A percentile compares a stretch with the other conserved stretches of the same genome.
phyloP scores from a whole-genome alignment of 257 asterid genomes.

The Handroanthus guayacan region DNA sequence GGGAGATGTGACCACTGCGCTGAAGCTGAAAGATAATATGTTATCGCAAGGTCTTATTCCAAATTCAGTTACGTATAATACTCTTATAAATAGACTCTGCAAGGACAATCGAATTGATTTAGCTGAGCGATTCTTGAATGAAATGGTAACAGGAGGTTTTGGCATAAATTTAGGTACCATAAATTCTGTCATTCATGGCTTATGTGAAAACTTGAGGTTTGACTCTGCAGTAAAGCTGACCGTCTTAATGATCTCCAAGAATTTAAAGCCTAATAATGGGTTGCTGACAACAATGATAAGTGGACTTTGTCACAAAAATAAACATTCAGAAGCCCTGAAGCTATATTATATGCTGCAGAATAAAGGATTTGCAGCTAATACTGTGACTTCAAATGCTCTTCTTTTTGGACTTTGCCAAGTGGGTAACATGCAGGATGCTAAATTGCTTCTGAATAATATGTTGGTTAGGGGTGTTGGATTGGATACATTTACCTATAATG shows the following conservation, averaged over 20 bases:
- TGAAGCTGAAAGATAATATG: slow-evolving; percentile 73
- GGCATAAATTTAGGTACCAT: slow-evolving; percentile 58
- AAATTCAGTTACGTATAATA: slow-evolving; percentile 66
- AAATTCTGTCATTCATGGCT: slow-evolving; percentile 52
- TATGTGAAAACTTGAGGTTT: slow-evolving; percentile 53
- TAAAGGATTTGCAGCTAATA: slow-evolving; percentile 64
- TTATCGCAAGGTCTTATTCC: slow-evolving; percentile 52
- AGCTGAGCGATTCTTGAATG: slow-evolving; percentile 60
- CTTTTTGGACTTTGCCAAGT: slow-evolving; percentile 70
- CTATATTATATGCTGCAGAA: slow-evolving; percentile 59
- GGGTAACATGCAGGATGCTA: slow-evolving; percentile 66
- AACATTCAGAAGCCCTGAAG: slow-evolving; percentile 71
- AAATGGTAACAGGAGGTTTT: slow-evolving; percentile 63
- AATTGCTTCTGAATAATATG: slow-evolving; percentile 58
- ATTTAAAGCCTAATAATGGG: slow-evolving; percentile 61
- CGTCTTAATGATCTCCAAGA: slow-evolving; percentile 62
- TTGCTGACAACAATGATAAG: slow-evolving; percentile 72
- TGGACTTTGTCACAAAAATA: slow-evolving; percentile 71
- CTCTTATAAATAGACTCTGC: slow-evolving; percentile 71
- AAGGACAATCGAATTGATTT: slow-evolving; percentile 61
- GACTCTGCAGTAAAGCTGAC: slow-evolving; percentile 61
- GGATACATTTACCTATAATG: slow-evolving; percentile 72
- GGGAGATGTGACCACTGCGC: slow-evolving; percentile 62
- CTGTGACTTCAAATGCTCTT: slow-evolving; percentile 79
- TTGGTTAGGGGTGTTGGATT: slow-evolving; percentile 46